Percentiles rank a stretch among this genome's conserved stretches.
Conservation (phyloP, 192 early-diverging fungal genomes). For the Coemansia aciculifera region DNA sequence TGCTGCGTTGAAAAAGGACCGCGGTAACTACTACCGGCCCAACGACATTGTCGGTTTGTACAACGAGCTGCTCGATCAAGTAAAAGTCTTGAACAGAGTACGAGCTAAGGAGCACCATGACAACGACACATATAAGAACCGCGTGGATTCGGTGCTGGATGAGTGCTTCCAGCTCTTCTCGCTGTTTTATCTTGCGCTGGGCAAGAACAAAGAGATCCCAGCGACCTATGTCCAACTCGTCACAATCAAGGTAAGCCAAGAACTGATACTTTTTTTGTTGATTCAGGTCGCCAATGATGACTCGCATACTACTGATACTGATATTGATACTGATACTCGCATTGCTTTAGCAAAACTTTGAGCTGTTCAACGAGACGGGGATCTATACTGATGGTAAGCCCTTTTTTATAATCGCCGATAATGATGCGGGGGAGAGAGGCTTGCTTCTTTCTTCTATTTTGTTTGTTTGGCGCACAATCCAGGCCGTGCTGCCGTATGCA, state of each 20-base stretch:
- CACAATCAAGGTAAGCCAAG: conserved; percentile 61
- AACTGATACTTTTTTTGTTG: background rate
- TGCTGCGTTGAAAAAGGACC: conserved; percentile 73
- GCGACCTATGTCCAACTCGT: conserved; percentile 76
- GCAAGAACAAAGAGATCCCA: conserved; percentile 74
- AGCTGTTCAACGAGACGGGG: conserved; percentile 61
- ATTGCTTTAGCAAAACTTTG: conserved; percentile 61
- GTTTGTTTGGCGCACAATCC: conserved; percentile 5
- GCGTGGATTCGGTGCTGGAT: conserved; percentile 70
- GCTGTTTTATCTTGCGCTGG: conserved; percentile 73
- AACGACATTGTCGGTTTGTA: conserved; percentile 64
- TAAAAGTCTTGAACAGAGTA: conserved; percentile 49
- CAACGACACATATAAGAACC: conserved; percentile 58
- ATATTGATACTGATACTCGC: no score
- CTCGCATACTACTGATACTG: conserved; percentile 2
- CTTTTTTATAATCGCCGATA: background rate
- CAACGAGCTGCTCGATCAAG: conserved; percentile 59
- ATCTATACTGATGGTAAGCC: conserved; percentile 62
- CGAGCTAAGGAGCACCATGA: conserved; percentile 55
- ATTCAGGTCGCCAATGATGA: background rate
- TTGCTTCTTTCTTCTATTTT: background rate
- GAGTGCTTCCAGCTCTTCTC: conserved; percentile 77
- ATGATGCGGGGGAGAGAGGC: background rate
- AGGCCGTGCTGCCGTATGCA: background rate
- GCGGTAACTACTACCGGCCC: conserved; percentile 65